Evolutionary conservation across 352 stramenopile genomes (phyloP).

Genomic region (Pythium rishiriense): DNA sequence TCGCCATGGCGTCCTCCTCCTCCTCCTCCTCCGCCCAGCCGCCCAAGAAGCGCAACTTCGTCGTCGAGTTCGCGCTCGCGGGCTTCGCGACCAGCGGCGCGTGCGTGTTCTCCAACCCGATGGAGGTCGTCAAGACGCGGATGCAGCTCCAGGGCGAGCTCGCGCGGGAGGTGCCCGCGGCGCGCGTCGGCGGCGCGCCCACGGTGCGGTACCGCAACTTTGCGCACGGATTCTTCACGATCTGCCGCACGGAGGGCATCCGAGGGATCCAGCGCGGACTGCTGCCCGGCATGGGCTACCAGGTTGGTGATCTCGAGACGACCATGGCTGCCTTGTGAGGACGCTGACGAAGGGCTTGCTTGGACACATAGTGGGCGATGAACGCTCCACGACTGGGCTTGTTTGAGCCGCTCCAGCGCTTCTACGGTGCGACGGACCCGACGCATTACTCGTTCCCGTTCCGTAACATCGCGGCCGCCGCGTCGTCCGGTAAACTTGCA

Average conservation of each 20-base stretch:
- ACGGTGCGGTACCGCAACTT: conserved; percentile 82
- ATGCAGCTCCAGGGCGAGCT: conserved; percentile 89
- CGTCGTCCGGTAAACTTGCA: conserved; percentile 50
- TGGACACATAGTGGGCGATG: conserved; percentile 81
- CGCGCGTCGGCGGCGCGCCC: conserved; percentile 24
- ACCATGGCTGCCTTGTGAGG: background rate
- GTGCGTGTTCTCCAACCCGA: conserved; percentile 84
- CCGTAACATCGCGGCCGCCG: conserved; percentile 72
- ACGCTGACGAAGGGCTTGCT: no score
- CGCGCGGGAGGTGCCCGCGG: conserved; percentile 39
- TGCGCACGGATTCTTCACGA: conserved; percentile 85
- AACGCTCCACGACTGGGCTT: conserved; percentile 77
- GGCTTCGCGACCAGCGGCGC: conserved; percentile 65
- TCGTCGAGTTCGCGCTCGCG: conserved; percentile 73
- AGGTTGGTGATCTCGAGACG: conserved; percentile 33
- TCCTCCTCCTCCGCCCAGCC: background rate
- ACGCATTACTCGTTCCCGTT: conserved; percentile 70
- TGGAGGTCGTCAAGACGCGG: conserved; percentile 90
- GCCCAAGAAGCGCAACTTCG: conserved; percentile 44
- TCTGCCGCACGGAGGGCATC: conserved; percentile 72
- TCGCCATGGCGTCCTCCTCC: background rate
- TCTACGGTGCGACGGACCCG: conserved; percentile 81
- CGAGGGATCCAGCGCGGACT: conserved; percentile 80
- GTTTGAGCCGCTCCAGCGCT: conserved; percentile 77
- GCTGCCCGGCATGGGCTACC: conserved; percentile 75